Evolutionary conservation across 495 filamentous ascomycete species (phyloP).

Genomic region (Zalerion maritima): DNA sequence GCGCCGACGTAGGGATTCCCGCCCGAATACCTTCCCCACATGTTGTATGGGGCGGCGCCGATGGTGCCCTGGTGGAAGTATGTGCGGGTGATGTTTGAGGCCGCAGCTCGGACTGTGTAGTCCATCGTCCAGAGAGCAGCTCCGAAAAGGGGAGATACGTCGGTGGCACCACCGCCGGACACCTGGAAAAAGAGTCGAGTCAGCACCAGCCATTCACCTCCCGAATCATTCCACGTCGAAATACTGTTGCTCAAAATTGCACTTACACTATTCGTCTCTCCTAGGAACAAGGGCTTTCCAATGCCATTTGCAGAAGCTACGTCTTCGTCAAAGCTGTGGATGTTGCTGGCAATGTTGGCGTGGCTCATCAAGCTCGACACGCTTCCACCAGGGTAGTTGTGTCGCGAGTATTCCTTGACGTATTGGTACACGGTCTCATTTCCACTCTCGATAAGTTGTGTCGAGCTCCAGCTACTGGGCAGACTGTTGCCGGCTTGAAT

Average conservation of each 20-base stretch:
- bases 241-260: background rate
- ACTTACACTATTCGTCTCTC: constrained; percentile 38
- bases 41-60: constrained; percentile 47
- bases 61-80: constrained; percentile 52
- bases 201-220: background rate
- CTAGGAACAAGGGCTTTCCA: constrained; percentile 40
- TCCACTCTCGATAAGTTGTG: constrained; percentile 28
- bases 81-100: constrained; percentile 31
- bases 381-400: constrained; percentile 44
- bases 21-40: constrained; percentile 42
- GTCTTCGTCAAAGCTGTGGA: constrained; percentile 34
- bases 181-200: constrained; percentile 14
- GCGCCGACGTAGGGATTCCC: constrained; percentile 45
- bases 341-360: constrained; percentile 28
- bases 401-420: constrained; percentile 39
- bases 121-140: constrained; percentile 48
- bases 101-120: constrained; percentile 35
- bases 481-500: constrained; percentile 48
- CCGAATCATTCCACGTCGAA: background rate
- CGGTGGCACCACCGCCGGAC: constrained; percentile 32
- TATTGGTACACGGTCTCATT: constrained; percentile 34
- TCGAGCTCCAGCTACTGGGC: constrained; percentile 36
- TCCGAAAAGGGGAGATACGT: constrained; percentile 42
- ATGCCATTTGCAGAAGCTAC: constrained; percentile 27
- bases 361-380: constrained; percentile 39